Conservation (phyloP, 2,329 filamentous ascomycete genomes). For the Escovopsis weberi region DNA sequence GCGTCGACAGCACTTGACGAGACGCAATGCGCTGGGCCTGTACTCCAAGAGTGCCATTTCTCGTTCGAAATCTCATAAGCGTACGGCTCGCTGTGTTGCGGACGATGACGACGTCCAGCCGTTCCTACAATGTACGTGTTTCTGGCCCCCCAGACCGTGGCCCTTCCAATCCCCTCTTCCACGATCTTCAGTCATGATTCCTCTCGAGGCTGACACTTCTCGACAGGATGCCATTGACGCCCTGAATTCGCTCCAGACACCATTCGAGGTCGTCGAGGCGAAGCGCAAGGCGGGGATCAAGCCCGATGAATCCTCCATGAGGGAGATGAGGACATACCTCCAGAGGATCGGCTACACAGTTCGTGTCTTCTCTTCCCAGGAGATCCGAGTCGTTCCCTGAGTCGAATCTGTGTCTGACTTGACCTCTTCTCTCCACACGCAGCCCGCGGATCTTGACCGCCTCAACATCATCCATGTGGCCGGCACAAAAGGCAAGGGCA, state of each 20-base stretch:
- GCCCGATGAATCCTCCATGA: slow-evolving; percentile 54
- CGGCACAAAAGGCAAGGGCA: slow-evolving; percentile 67
- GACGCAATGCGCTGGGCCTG: slow-evolving; percentile 20
- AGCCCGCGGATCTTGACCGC: slow-evolving; percentile 36
- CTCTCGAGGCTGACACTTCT: not conserved
- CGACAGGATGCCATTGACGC: slow-evolving; percentile 66
- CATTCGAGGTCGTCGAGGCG: slow-evolving; percentile 66
- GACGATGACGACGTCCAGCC: slow-evolving; percentile 15
- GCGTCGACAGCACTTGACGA: not conserved
- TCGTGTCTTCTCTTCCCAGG: slow-evolving; percentile 5
- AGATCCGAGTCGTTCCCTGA: not conserved
- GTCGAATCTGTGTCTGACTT: not conserved
- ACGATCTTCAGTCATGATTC: not conserved
- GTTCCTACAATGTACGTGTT: slow-evolving; percentile 20
- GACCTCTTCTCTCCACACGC: not conserved
- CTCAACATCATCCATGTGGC: slow-evolving; percentile 56
- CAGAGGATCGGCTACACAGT: slow-evolving; percentile 61
- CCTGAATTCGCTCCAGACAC: slow-evolving; percentile 83
- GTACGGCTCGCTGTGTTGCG: slow-evolving; percentile 6
- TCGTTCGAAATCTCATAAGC: slow-evolving; percentile 10
- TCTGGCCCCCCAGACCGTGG: not conserved
- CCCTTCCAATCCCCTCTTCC: not conserved
- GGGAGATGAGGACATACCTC: slow-evolving; percentile 70
- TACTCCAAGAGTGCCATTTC: slow-evolving; percentile 11
- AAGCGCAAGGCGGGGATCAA: slow-evolving; percentile 59